Evolutionary conservation across 805 yeast genomes (phyloP), one percentile per base, ranked within the genome.

Genomic region (Yueomyces sp.): DNA sequence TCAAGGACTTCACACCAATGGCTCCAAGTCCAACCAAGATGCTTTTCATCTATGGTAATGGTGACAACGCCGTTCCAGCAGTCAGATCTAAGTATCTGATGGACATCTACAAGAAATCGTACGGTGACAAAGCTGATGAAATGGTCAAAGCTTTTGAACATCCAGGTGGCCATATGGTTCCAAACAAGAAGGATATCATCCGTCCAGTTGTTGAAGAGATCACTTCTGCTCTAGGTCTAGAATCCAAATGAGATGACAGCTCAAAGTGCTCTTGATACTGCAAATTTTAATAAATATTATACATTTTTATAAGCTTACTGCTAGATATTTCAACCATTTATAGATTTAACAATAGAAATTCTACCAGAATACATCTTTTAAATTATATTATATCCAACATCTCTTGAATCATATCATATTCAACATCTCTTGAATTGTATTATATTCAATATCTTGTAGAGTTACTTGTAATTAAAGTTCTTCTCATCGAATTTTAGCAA

Each of bases 131-230:
- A 4, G 11, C 11, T 31, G 37, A 11, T 5, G 64, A 59, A 8
- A 56, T 62, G 28, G 65, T 83, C 4, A 68, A 63, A 4, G 54
- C 66, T 11, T 65, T 81, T 46, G 81, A 75, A 49, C 98, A 90
- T 56, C 96, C 96, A 7, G 97, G 98, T 47, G 96, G 97, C 2
- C 98, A 90, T 58, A 87, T 83, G 65, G 95, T 90, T 40, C 98
- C 97, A 30, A 86, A 85, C 63, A 81, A 87, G 41, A 84, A 83
- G 60, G 75, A 72, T 44, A 60, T 68, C 52, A 53, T 67, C 42
- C 65, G 62, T 49, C 71, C 72, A 1, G 53, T 68, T 9, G 71
- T 68, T 12, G 71, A 66, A 38, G 64, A 59, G 40, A 64, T 68
- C 42, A 48, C 48, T 34, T 40, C 51, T 9, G 52, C 63, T 19